These are phyloP conservation scores for Aspergillus unguis DNA, from an alignment of 2,329 filamentous ascomycete species.

Conservation along the genomic window DNA sequence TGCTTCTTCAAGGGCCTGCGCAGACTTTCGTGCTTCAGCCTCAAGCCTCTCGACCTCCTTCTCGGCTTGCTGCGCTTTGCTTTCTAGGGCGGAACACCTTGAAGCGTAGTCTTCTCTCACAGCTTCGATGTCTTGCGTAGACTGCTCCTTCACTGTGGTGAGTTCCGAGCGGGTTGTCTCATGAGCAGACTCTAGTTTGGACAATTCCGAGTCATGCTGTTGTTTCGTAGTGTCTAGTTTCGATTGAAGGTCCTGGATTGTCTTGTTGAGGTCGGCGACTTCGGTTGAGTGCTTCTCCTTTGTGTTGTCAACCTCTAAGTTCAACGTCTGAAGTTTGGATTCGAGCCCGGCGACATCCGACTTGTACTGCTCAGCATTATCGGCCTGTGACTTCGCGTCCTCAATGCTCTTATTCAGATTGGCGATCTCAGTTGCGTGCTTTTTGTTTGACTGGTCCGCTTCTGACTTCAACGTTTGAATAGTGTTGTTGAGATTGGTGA, in stretches of 20 bases:
- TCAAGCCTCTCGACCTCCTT: conserved; percentile 26
- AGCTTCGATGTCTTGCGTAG: conserved; percentile 56
- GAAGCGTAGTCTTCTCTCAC: conserved; percentile 51
- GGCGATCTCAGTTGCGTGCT: conserved; percentile 58
- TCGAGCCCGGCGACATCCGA: conserved; percentile 58
- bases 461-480: conserved; percentile 56
- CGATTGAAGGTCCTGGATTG: conserved; percentile 56
- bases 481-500: conserved; percentile 58
- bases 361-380: conserved; percentile 47
- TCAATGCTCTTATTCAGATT: conserved; percentile 60
- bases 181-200: conserved; percentile 57
- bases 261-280: conserved; percentile 57
- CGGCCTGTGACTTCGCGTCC: conserved; percentile 50
- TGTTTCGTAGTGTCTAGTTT: conserved; percentile 53
- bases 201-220: conserved; percentile 58
- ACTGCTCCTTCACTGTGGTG: conserved; percentile 48
- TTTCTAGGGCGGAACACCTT: conserved; percentile 47
- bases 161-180: conserved; percentile 53
- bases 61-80: conserved; percentile 46
- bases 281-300: conserved; percentile 53
- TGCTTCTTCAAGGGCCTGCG: conserved; percentile 56
- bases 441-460: conserved; percentile 55
- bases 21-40: conserved; percentile 39
- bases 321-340: conserved; percentile 55
- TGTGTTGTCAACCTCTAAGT: conserved; percentile 38